Conservation (phyloP, 2,329 filamentous ascomycete species). For the Ceratocystis ficicola region DNA sequence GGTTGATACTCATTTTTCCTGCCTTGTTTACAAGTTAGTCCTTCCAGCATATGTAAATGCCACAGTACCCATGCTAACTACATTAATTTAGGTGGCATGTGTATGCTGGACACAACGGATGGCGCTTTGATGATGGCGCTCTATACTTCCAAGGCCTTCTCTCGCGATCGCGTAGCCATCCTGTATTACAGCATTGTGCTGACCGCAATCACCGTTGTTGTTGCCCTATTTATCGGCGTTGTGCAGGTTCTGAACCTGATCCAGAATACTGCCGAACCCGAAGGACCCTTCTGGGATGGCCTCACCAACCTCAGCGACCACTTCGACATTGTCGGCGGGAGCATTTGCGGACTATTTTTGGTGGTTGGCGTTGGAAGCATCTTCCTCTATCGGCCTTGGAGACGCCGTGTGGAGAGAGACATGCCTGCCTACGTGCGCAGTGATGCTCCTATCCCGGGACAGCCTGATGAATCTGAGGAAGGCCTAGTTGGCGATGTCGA, state of each 20-base stretch:
- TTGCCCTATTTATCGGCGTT: slow-evolving; percentile 73
- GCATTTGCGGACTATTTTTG: slow-evolving; percentile 75
- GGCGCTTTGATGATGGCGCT: slow-evolving; percentile 91
- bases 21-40: slow-evolving; percentile 66
- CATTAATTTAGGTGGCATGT: slow-evolving; percentile 65
- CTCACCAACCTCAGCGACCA: slow-evolving; percentile 64
- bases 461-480: slow-evolving; percentile 14
- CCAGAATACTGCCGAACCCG: slow-evolving; percentile 59
- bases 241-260: slow-evolving; percentile 73
- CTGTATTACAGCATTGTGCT: slow-evolving; percentile 87
- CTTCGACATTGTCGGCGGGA: slow-evolving; percentile 75
- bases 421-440: slow-evolving; percentile 23
- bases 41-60: slow-evolving; percentile 8
- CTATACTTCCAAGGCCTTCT: slow-evolving; percentile 69
- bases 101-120: slow-evolving; percentile 80
- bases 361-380: slow-evolving; percentile 64
- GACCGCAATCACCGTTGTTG: slow-evolving; percentile 69
- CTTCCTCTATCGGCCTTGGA: slow-evolving; percentile 68
- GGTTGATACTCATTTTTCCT: slow-evolving; percentile 88
- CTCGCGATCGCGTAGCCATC: slow-evolving; percentile 74
- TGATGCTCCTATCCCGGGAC: not conserved
- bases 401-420: slow-evolving; percentile 35
- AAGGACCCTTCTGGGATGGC: slow-evolving; percentile 81
- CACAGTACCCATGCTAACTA: slow-evolving; percentile 2
- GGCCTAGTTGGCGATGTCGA: not conserved